phyloP scores from a whole-genome alignment of 2,329 filamentous ascomycete species.

The Xylariaceae sp. region DNA sequence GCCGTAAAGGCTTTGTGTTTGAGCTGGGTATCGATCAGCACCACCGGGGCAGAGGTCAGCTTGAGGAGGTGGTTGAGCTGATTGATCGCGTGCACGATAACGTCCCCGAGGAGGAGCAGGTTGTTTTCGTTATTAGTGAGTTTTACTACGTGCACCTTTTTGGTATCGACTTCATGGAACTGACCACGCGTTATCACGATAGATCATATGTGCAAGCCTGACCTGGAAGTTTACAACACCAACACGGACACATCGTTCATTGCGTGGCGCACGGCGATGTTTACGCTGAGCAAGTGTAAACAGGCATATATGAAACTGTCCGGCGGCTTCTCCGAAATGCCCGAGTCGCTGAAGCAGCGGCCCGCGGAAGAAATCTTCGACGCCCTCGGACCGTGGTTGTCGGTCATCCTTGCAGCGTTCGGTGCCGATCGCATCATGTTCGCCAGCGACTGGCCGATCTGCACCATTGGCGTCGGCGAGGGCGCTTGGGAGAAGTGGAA shows the following conservation, averaged over 20 bases:
- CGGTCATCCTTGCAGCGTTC: constrained; percentile 67
- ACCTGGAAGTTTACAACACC: constrained; percentile 59
- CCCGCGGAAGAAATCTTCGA: constrained; percentile 55
- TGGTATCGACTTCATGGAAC: background rate
- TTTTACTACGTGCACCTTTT: too few species aligned
- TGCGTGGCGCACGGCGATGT: constrained; percentile 65
- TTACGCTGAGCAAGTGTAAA: constrained; percentile 57
- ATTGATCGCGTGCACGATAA: constrained; percentile 61
- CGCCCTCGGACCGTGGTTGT: constrained; percentile 64
- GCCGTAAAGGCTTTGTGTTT: constrained; percentile 61
- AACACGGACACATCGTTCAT: constrained; percentile 52
- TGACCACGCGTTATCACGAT: constrained; percentile 46
- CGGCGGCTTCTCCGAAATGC: constrained; percentile 76
- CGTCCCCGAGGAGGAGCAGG: constrained; percentile 53
- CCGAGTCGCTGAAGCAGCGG: constrained; percentile 45
- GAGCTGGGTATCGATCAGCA: constrained; percentile 81
- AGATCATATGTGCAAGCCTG: constrained; percentile 90
- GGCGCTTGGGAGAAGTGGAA: constrained; percentile 73
- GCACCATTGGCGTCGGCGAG: constrained; percentile 57
- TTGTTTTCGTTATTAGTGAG: constrained; percentile 66
- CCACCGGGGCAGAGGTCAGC: constrained; percentile 66
- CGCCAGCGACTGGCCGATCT: constrained; percentile 90
- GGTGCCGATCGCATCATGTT: constrained; percentile 74
- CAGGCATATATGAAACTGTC: constrained; percentile 88
- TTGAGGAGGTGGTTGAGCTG: constrained; percentile 66